Evolutionary conservation across 345 rosid species (phyloP).

Genomic region (Gossypium raimondii): DNA sequence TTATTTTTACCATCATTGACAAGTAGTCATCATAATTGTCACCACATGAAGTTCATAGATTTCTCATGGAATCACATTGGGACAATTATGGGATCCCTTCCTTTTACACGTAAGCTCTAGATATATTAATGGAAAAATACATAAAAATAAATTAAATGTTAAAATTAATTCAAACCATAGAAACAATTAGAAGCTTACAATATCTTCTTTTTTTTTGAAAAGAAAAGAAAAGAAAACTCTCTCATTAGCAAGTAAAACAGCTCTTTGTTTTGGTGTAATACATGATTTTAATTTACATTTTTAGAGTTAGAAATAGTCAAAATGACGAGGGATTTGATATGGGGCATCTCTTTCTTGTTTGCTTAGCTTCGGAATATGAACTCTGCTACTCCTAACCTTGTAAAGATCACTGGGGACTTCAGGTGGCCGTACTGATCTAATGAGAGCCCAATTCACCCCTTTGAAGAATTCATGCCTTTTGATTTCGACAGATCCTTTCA

Average conservation of each 20-base stretch:
- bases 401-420: constrained; percentile 48
- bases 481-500: constrained; percentile 73
- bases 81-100: constrained; percentile 40
- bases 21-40: constrained; percentile 56
- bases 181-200: not conserved
- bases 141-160: not conserved
- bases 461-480: constrained; percentile 83
- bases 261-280: constrained; percentile 10
- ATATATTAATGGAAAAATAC: not conserved
- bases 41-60: constrained; percentile 47
- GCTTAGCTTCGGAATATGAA: constrained; percentile 53
- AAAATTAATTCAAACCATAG: not conserved
- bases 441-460: constrained; percentile 85
- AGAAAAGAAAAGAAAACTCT: not conserved
- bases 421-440: constrained; percentile 79
- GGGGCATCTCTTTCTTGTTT: constrained; percentile 74
- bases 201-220: not conserved
- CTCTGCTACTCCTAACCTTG: constrained; percentile 32
- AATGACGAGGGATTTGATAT: constrained; percentile 67
- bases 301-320: constrained; percentile 66
- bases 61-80: constrained; percentile 41
- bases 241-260: constrained; percentile 17
- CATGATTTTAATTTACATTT: constrained; percentile 24
- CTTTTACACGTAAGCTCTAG: constrained; percentile 29
- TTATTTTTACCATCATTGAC: constrained; percentile 35